Evolutionary conservation across 148 eudicot genomes (phyloP).

Genomic region (Pouteria glomerata): DNA sequence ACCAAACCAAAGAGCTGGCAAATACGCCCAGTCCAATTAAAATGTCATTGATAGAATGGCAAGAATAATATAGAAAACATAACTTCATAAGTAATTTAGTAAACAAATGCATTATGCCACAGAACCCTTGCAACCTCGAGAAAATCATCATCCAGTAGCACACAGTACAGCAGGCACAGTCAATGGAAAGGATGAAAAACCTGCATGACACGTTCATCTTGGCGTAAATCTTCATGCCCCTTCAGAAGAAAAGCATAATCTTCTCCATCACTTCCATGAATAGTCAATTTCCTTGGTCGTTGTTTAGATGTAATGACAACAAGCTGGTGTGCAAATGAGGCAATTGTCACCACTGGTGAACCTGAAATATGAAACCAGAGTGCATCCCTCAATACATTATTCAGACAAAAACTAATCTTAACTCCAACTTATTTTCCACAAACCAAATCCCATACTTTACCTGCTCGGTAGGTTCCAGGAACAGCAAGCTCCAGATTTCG

Average conservation of each 20-base stretch:
- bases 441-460: conserved; percentile 26
- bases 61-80: neutral
- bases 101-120: neutral
- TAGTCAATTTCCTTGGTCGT: conserved; percentile 94
- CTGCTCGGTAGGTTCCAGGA: conserved; percentile 96
- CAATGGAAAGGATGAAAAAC: conserved; percentile 24
- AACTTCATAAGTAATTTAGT: neutral
- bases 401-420: neutral
- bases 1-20: conserved; percentile 93
- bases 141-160: neutral
- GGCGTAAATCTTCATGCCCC: conserved; percentile 98
- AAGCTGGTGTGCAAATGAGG: conserved; percentile 91
- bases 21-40: neutral
- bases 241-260: conserved; percentile 92
- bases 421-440: neutral
- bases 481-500: conserved; percentile 88
- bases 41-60: neutral
- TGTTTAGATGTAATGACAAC: conserved; percentile 94
- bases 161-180: neutral
- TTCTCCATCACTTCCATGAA: conserved; percentile 92
- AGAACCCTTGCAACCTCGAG: neutral
- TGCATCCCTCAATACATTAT: neutral
- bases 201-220: conserved; percentile 99
- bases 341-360: conserved; percentile 82
- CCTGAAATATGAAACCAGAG: conserved; percentile 34